Conservation (phyloP, 2,329 filamentous ascomycete species). For the Pestalotiopsis sp. region DNA sequence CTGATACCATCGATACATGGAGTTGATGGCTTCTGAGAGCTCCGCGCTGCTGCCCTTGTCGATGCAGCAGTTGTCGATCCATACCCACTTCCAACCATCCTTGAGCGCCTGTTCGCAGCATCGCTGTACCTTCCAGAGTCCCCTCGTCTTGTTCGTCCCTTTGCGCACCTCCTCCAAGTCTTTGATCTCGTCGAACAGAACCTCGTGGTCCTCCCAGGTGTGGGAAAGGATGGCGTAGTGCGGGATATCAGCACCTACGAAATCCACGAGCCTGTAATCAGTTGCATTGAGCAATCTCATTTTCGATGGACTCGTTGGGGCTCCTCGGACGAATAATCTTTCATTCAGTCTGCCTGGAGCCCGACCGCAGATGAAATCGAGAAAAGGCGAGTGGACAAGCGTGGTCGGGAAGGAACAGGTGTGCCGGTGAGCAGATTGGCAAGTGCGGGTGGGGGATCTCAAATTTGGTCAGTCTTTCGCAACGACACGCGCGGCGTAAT, state of each 20-base stretch:
- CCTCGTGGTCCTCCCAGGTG: constrained; percentile 13
- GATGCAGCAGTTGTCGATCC: constrained; percentile 14
- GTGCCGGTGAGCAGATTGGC: too few relatives aligned
- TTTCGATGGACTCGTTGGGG: not conserved
- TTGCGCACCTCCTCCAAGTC: not conserved
- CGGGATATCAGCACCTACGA: constrained; percentile 4
- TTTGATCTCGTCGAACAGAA: constrained; percentile 1
- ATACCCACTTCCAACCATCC: constrained; percentile 4
- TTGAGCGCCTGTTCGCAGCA: not conserved
- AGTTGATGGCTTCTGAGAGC: constrained; percentile 8
- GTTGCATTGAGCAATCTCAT: constrained; percentile 9
- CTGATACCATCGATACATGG: constrained; percentile 3
- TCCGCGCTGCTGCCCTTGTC: constrained; percentile 11
- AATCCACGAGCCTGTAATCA: not conserved
- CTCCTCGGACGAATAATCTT: not conserved
- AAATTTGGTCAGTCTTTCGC: not conserved
- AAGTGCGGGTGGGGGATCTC: not conserved
- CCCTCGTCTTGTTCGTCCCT: not conserved
- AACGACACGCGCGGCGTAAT: not conserved
- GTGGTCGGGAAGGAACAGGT: too few relatives aligned
- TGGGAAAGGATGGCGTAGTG: constrained; percentile 13
- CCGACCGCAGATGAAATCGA: not conserved
- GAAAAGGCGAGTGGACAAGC: not conserved
- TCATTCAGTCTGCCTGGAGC: not conserved
- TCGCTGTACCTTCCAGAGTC: not conserved